Evolutionary conservation across 441 rosid species (phyloP).

Genomic region (Raphanus hybrid): DNA sequence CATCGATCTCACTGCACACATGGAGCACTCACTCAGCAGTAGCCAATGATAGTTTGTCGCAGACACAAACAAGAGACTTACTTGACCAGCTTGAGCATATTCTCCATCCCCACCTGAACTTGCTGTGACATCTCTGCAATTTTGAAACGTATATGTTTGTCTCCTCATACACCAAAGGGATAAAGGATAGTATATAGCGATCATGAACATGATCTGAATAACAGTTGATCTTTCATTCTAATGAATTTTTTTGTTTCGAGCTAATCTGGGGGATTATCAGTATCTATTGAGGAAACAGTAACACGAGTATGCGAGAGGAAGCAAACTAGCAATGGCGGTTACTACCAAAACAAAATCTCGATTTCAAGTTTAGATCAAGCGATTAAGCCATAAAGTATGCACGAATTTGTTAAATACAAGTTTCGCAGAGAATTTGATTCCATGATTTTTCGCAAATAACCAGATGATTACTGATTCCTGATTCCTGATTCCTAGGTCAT

Average conservation of each 20-base stretch:
- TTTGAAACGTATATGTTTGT: background rate
- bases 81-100: constrained; percentile 83
- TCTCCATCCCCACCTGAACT: constrained; percentile 74
- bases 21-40: background rate
- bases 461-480: background rate
- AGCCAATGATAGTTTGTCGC: background rate
- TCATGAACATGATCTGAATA: too few relatives aligned
- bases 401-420: too few relatives aligned
- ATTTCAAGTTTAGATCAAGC: background rate
- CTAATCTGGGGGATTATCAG: too few relatives aligned
- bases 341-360: too few relatives aligned
- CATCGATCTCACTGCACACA: constrained; percentile 78
- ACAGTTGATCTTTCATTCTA: too few relatives aligned
- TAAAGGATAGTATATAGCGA: too few relatives aligned
- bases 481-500: background rate
- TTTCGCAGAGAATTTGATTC: too few relatives aligned
- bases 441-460: background rate
- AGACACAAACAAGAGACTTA: constrained; percentile 40
- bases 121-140: constrained; percentile 80
- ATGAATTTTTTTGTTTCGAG: too few relatives aligned
- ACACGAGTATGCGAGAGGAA: background rate
- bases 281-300: background rate
- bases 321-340: constrained; percentile 3
- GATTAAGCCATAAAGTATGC: too few relatives aligned
- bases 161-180: too few relatives aligned